Base-by-base conservation (phyloP, 169 alveolate species). In the Eimeria nieschulzi region DNA sequence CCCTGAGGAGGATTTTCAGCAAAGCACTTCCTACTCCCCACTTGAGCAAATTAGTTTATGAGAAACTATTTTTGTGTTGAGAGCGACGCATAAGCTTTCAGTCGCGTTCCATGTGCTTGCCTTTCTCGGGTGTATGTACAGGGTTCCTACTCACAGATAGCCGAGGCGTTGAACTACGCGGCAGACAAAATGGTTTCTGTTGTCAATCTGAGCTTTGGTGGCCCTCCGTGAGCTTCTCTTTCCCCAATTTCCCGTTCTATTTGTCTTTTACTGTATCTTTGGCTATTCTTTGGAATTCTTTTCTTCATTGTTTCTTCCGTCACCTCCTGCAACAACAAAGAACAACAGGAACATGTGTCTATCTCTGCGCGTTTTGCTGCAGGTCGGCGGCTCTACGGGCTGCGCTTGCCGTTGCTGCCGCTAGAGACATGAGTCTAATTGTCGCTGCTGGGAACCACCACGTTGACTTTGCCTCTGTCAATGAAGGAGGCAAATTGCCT, bases 161-260 rank as follows among this genome's bases (percentile, higher is more conserved):
- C 92, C 7, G 92, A 86, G 76, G 92, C 92, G 25, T 73, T 86
- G 53, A 86, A 86, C 85, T 86, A 86, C 92, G 92, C 92, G 7
- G 92, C 92, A 5, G 92, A 86, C 92, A 86, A 86, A 21, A 78
- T 56, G 64, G 92, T 86, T 7, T 61, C 25, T 17, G 92, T 86
- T 21, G 68, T 86, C 25, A 86, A 86, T 56, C 33, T 86, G 51
- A 86, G 92, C 76, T 26, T 86, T 61, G 92, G 92, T 2, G 92
- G 92, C 51, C 92, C 92, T 7, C 83, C 92, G 92, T 86, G 70
- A 71, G 92, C 23, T 21, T 21, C 19, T 23, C 9, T n/a, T 68
- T 23, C 8, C n/a, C 7, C 55, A 72, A 6, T 72, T 12, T 21
- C 19, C 19, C 9, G 8, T 66, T 9, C 8, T 13, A 76, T 8